These are phyloP conservation scores for Chalciporus sp. DNA, from an alignment of 1,284 basidiomycete species.

Conservation along the genomic window DNA sequence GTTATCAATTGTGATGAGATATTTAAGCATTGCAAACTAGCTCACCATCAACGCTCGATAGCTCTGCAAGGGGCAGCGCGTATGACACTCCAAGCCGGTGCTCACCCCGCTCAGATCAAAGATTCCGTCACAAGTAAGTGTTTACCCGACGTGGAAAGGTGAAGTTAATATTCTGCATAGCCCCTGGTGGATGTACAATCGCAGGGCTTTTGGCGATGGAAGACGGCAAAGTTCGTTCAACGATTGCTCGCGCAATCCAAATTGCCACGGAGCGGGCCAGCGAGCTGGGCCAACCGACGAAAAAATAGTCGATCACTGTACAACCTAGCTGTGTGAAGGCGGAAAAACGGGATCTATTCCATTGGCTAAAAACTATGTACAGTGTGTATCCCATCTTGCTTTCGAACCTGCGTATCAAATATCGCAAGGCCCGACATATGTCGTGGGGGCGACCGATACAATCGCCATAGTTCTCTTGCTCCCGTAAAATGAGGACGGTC, in stretches of 20 bases:
- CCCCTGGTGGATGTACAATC: conserved; percentile 98
- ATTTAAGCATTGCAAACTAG: not conserved
- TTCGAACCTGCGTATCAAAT: conserved; percentile 26
- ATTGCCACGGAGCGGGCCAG: conserved; percentile 88
- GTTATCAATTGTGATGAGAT: conserved; percentile 31
- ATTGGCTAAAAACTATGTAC: not conserved
- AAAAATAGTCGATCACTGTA: conserved; percentile 35
- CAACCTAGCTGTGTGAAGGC: not conserved
- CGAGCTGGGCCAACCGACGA: conserved; percentile 67
- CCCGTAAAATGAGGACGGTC: conserved; percentile 88
- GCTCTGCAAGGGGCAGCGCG: conserved; percentile 96
- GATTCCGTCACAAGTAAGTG: conserved; percentile 94
- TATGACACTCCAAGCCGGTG: conserved; percentile 88
- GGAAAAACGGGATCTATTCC: conserved; percentile 4
- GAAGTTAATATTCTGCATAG: conserved; percentile 42
- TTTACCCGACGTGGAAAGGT: not conserved
- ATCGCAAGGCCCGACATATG: conserved; percentile 30
- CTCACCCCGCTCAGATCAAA: conserved; percentile 96
- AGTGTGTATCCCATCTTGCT: conserved; percentile 37
- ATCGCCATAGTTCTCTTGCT: conserved; percentile 53
- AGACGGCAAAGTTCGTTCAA: conserved; percentile 92
- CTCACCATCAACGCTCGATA: conserved; percentile 35
- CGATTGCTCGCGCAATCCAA: conserved; percentile 95
- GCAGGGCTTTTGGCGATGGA: conserved; percentile 94
- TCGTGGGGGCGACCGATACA: conserved; percentile 31